Evolutionary conservation across 768 basidiomycete genomes (phyloP).

Genomic region (Mycena venus): DNA sequence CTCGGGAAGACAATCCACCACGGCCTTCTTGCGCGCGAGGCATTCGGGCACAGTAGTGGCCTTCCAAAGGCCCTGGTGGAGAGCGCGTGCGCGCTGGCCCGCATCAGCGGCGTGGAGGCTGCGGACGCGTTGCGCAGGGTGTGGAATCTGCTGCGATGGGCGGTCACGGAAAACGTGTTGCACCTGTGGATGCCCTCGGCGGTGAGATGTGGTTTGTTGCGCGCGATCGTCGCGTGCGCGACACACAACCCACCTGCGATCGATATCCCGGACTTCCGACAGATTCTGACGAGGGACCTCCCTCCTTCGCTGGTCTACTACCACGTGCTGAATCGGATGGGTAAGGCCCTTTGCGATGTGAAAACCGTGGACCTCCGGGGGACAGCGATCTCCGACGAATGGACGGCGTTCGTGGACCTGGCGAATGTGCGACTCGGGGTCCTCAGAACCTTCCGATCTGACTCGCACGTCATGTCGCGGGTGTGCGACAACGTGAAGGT

Average conservation of each 20-base stretch:
- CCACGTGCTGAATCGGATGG: background rate
- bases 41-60: background rate
- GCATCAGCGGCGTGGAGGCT: background rate
- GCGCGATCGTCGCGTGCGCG: background rate
- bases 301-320: background rate
- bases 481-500: conserved; percentile 7
- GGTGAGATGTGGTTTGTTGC: conserved; percentile 2
- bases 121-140: background rate
- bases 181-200: background rate
- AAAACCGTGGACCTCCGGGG: background rate
- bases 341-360: background rate
- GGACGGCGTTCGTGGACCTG: background rate
- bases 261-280: background rate
- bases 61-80: background rate
- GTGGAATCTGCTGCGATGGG: conserved; percentile 6
- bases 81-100: background rate
- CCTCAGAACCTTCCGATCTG: background rate
- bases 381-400: background rate
- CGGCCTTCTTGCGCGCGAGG: background rate
- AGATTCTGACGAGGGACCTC: background rate
- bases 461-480: background rate
- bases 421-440: background rate
- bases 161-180: background rate
- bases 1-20: background rate
- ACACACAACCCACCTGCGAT: background rate